Conservation (phyloP, 768 basidiomycete species). For the Xerocomus potaroensis region DNA sequence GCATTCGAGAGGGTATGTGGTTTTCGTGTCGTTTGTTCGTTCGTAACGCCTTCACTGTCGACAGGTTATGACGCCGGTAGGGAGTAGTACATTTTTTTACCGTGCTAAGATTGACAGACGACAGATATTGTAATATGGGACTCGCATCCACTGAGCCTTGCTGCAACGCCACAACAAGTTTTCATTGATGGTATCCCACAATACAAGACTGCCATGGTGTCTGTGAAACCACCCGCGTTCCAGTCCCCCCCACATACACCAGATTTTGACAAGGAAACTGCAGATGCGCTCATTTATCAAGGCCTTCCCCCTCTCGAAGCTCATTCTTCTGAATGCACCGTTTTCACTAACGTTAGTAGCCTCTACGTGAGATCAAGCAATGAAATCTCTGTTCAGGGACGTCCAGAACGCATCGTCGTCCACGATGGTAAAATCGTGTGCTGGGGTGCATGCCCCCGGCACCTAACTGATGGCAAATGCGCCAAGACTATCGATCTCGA, state of each 20-base stretch:
- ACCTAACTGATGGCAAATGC: constrained; percentile 13
- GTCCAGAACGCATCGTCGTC: constrained; percentile 33
- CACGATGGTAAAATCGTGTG: constrained; percentile 53
- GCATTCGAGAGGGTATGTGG: constrained; percentile 44
- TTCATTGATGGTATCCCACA: constrained; percentile 88
- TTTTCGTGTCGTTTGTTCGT: not conserved
- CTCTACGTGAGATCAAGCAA: constrained; percentile 35
- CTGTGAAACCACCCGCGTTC: constrained; percentile 35
- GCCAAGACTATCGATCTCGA: constrained; percentile 54
- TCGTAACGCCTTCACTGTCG: not conserved
- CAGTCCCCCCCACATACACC: constrained; percentile 52
- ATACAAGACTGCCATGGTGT: constrained; percentile 43
- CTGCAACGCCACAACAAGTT: constrained; percentile 68
- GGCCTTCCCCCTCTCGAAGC: constrained; percentile 71
- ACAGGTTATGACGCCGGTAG: constrained; percentile 45
- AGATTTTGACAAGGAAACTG: constrained; percentile 66
- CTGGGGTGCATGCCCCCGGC: constrained; percentile 33
- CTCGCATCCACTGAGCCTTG: constrained; percentile 68
- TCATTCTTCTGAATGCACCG: constrained; percentile 33
- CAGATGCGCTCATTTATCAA: constrained; percentile 56
- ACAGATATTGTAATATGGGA: constrained; percentile 72
- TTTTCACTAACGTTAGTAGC: constrained; percentile 63
- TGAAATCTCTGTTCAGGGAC: constrained; percentile 6
- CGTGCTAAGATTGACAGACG: not conserved
- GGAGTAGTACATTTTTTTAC: not conserved